Evolutionary conservation across 2,329 filamentous ascomycete genomes (phyloP).

Genomic region (Colletotrichum plurivorum): DNA sequence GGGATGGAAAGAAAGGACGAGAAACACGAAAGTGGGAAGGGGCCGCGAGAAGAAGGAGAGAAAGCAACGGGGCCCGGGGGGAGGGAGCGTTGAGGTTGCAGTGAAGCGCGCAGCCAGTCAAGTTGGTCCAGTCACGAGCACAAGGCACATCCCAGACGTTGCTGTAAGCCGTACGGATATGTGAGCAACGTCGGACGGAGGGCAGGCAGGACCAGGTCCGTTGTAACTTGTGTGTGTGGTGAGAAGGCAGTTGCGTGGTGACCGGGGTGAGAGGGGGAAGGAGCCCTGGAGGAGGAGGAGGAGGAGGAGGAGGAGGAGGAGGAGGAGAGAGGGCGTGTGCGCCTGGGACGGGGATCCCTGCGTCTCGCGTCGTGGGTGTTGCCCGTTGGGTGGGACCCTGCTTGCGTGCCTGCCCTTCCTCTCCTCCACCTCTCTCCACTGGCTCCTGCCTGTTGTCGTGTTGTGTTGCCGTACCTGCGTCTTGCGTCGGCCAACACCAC

Average conservation of each 20-base stretch:
- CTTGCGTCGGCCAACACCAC: background rate
- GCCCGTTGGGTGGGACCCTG: too few species aligned
- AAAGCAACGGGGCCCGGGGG: background rate
- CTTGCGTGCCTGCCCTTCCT: background rate
- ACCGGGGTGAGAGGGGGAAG: background rate
- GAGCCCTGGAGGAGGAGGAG: too few species aligned
- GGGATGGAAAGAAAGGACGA: slow-evolving; percentile 7
- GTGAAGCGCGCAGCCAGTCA: slow-evolving; percentile 1
- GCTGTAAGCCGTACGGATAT: background rate
- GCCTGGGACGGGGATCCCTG: slow-evolving; percentile 15
- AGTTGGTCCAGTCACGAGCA: background rate
- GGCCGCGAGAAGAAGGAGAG: slow-evolving; percentile 32
- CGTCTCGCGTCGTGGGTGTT: background rate
- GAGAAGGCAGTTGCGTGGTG: background rate
- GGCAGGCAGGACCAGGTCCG: background rate
- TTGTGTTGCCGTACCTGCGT: background rate
- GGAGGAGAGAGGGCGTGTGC: slow-evolving; percentile 8
- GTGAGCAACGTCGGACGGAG: slow-evolving; percentile 22
- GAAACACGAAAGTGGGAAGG: slow-evolving; percentile 33
- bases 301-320: background rate
- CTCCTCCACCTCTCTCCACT: too few species aligned
- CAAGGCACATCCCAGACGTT: slow-evolving; percentile 24
- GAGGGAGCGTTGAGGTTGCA: slow-evolving; percentile 27
- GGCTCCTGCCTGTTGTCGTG: background rate
- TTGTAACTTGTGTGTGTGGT: background rate